phyloP scores from a whole-genome alignment of 805 yeast species.

The Ogataea saltuana region DNA sequence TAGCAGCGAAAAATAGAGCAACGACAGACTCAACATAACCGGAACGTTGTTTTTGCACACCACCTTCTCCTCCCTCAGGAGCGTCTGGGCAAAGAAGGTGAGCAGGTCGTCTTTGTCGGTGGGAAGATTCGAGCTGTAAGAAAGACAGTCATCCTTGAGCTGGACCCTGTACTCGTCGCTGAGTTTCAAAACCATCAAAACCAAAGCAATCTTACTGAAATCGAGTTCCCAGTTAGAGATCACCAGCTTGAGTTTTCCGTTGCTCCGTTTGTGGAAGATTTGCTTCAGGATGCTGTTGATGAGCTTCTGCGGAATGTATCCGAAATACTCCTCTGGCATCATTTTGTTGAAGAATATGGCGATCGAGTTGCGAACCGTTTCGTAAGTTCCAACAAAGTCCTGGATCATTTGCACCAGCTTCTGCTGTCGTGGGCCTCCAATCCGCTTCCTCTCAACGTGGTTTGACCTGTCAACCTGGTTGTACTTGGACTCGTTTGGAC shows the following conservation, averaged over 20 bases:
- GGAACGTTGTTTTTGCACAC: conserved; percentile 21
- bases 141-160: too few relatives aligned
- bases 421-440: conserved; percentile 5
- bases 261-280: conserved; percentile 14
- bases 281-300: conserved; percentile 8
- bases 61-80: conserved; percentile 23
- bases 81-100: conserved; percentile 17
- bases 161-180: conserved; percentile 5
- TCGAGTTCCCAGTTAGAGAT: conserved; percentile 20
- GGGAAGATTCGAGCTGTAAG: neutral
- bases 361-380: conserved; percentile 1
- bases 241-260: conserved; percentile 15
- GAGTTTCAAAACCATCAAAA: conserved; percentile 19
- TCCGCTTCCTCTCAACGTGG: neutral
- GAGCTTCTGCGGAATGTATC: conserved; percentile 23
- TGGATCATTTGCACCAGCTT: conserved; percentile 16
- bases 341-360: conserved; percentile 8
- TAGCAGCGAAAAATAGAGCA: conserved; percentile 22
- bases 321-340: conserved; percentile 4
- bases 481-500: neutral
- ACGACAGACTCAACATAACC: conserved; percentile 18
- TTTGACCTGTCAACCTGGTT: neutral
- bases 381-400: conserved; percentile 2
- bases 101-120: conserved; percentile 21
- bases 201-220: conserved; percentile 24